Base-by-base conservation (phyloP, 495 filamentous ascomycete species). In the Clavariopsis aquatica region DNA sequence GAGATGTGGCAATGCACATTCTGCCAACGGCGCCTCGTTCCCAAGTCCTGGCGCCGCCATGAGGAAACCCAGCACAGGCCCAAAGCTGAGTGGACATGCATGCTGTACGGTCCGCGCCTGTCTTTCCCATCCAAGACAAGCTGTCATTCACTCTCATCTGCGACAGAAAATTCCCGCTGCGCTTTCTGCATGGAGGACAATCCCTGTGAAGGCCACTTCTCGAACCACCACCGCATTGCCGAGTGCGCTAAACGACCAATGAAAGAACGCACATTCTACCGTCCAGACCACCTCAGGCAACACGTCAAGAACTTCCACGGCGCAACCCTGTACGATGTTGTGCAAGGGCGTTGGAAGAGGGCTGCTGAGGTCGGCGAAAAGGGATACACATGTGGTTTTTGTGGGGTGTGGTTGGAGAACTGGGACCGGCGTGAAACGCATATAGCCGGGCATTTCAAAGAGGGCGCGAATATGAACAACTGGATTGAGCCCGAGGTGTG, bases 51-150 rank as follows among this genome's bases (percentile, higher is more conserved):
- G 70, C 67, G 64, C 15, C 66, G 70, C 12, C 70, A 72, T 61
- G 70, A 72, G 56, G 70, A 72, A 52, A 69, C 70, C 3, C 67
- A 68, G 51, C 70, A 72, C 41, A 45, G 62, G 5, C 70, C 63
- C 1, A 59, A 54, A 1, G 22, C 60, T 1, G 45, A 64, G 43
- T 72, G 68, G 68, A 68, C 59, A 4, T 72, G 70, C 60, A 72
- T 72, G 70, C 59, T 65, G 22, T 43, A 57, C 31, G 67, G 70
- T 1, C 63, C 70, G 1, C 63, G 68, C 17, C 52, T 70, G 17
- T 51, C 38, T 5, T 65, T 62, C 34, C 51, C 49, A 1, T 24
- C 56, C n/a, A 52, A 52, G 20, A 23, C 58, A 5, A 15, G 24
- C 41, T 26, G 12, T 15, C 27, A 1, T 27, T 19, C 51, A 7